Conservation (phyloP, 1,284 basidiomycete species). For the Uromyces viciae-fabae region DNA sequence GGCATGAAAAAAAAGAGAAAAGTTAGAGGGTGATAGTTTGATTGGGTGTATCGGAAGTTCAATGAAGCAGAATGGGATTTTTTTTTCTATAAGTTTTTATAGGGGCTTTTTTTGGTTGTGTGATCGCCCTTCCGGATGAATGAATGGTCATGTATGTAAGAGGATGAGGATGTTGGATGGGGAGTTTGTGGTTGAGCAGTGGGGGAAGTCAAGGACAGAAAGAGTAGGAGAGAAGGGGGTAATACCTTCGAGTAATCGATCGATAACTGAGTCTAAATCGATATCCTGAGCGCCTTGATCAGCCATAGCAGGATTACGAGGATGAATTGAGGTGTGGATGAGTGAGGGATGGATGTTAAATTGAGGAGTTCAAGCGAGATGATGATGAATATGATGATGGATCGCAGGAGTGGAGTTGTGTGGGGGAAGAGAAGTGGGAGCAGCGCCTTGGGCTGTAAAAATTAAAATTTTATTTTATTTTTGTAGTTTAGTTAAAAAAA, state of each 20-base stretch:
- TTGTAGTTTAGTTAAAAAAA: too few species aligned
- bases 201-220: constrained; percentile 3
- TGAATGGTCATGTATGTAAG: too few species aligned
- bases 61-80: neutral
- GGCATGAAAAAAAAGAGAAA: neutral
- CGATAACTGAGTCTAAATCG: constrained; percentile 96
- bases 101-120: neutral
- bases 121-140: too few species aligned
- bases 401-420: too few species aligned
- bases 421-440: too few species aligned
- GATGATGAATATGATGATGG: too few species aligned
- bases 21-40: neutral
- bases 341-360: too few species aligned
- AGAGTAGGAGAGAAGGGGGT: neutral
- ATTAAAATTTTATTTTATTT: too few species aligned
- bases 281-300: constrained; percentile 63
- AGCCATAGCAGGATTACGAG: constrained; percentile 30
- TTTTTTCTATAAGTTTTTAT: neutral
- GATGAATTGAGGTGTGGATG: too few species aligned
- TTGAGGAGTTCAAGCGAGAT: too few species aligned
- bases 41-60: neutral
- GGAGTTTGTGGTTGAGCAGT: neutral
- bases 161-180: neutral
- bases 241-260: constrained; percentile 87
- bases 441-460: too few species aligned